Evolutionary conservation across 2,329 filamentous ascomycete genomes (phyloP).

Genomic region (Cercospora sp.): DNA sequence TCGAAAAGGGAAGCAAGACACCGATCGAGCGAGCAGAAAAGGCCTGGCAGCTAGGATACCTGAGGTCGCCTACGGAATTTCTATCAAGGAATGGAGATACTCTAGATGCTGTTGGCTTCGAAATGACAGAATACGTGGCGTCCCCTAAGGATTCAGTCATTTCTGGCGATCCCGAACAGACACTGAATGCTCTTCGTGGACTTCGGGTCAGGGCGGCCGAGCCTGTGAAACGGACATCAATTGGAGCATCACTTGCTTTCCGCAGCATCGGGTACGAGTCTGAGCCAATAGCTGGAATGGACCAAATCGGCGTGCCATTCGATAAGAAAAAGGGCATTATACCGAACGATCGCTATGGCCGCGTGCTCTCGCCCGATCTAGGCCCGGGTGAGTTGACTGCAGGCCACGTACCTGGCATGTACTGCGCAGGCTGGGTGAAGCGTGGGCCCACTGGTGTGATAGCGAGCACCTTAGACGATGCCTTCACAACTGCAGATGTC

Average conservation of each 20-base stretch:
- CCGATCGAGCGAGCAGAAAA: conserved; percentile 54
- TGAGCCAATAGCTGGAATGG: conserved; percentile 71
- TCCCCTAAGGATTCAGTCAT: conserved; percentile 22
- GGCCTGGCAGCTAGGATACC: conserved; percentile 82
- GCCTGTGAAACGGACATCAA: conserved; percentile 33
- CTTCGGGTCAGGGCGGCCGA: conserved; percentile 32
- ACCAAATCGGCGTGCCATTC: conserved; percentile 73
- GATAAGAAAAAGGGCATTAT: conserved; percentile 73
- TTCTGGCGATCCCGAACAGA: conserved; percentile 31
- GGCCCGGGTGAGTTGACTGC: conserved; percentile 47
- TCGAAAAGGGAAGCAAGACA: conserved; percentile 70
- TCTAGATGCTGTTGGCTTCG: conserved; percentile 69
- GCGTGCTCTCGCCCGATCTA: conserved; percentile 56
- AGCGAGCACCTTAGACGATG: conserved; percentile 92
- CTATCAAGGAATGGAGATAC: conserved; percentile 50
- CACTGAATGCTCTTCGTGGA: conserved; percentile 34
- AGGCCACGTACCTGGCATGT: conserved; percentile 67
- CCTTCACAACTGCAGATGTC: conserved; percentile 82
- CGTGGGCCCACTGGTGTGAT: conserved; percentile 93
- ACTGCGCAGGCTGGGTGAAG: conserved; percentile 97
- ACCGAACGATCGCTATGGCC: conserved; percentile 76
- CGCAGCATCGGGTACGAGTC: conserved; percentile 95
- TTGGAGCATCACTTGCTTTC: conserved; percentile 75
- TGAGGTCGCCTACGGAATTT: conserved; percentile 75
- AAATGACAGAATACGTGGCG: conserved; percentile 46